Percentiles rank a stretch among this genome's conserved stretches.
Evolutionary conservation across 805 yeast genomes (phyloP).

Genomic region (Metschnikowia chrysomelidarum): DNA sequence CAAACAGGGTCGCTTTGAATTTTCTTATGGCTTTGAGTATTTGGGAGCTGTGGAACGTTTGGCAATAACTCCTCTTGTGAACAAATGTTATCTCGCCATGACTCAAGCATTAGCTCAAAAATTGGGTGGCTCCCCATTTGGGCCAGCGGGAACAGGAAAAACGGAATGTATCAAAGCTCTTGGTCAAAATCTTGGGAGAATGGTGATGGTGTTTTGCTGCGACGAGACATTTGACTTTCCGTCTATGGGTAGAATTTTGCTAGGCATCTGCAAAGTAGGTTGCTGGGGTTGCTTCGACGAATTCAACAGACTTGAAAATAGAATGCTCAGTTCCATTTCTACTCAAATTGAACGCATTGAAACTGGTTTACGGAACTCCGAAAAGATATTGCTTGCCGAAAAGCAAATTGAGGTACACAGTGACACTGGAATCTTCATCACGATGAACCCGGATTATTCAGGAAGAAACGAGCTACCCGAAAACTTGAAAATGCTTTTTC

Average conservation of each 20-base stretch:
- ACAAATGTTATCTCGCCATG: constrained; percentile 63
- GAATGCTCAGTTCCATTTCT: constrained; percentile 79
- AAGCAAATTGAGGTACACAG: constrained; percentile 37
- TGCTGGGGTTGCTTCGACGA: constrained; percentile 98
- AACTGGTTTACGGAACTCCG: constrained; percentile 39
- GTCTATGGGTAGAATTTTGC: constrained; percentile 70
- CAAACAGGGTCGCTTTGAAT: constrained; percentile 48
- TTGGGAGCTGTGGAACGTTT: constrained; percentile 70
- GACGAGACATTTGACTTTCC: constrained; percentile 85
- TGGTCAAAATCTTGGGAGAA: constrained; percentile 73
- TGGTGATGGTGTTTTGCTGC: constrained; percentile 86
- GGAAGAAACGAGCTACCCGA: constrained; percentile 86
- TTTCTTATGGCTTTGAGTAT: constrained; percentile 78
- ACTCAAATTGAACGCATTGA: constrained; percentile 76
- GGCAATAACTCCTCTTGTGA: constrained; percentile 73
- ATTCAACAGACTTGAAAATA: constrained; percentile 74
- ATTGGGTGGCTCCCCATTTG: constrained; percentile 88
- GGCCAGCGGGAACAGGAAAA: constrained; percentile 98
- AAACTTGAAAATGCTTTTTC: constrained; percentile 73
- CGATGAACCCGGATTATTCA: constrained; percentile 86
- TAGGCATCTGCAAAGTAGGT: constrained; percentile 80
- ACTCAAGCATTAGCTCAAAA: constrained; percentile 69
- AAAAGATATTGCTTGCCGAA: constrained; percentile 41
- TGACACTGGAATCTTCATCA: constrained; percentile 74
- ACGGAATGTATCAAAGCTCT: constrained; percentile 87